These are phyloP conservation scores for Solanum lycopersicoides DNA, from an alignment of 257 asterid species.

Conservation along the genomic window DNA sequence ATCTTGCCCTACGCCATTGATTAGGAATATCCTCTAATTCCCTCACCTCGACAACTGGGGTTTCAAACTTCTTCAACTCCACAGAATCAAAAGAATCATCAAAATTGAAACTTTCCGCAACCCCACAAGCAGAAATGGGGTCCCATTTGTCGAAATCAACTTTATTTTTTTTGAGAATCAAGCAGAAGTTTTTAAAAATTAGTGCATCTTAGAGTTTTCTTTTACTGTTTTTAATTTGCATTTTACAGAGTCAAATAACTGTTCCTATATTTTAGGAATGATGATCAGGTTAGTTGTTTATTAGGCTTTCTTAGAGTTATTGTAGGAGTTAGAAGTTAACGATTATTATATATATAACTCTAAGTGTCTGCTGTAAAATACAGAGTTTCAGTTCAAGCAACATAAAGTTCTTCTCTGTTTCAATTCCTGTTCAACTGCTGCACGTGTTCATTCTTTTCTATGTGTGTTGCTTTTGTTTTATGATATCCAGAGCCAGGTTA, in stretches of 20 bases:
- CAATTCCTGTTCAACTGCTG: too few relatives aligned
- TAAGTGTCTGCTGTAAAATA: too few relatives aligned
- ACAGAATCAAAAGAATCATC: slow-evolving; percentile 42
- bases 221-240: too few relatives aligned
- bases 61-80: slow-evolving; percentile 26
- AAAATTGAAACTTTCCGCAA: slow-evolving; percentile 26
- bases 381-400: not conserved
- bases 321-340: too few relatives aligned
- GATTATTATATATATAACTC: too few relatives aligned
- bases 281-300: too few relatives aligned
- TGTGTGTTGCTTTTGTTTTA: not conserved
- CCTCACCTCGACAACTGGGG: slow-evolving; percentile 56
- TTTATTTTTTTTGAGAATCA: not conserved
- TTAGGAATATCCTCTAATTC: slow-evolving; percentile 87
- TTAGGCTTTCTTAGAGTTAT: too few relatives aligned
- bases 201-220: too few relatives aligned
- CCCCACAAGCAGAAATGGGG: slow-evolving; percentile 5
- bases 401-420: not conserved
- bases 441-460: not conserved
- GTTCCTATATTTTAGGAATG: too few relatives aligned
- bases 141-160: slow-evolving; percentile 4
- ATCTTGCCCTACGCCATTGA: slow-evolving; percentile 82
- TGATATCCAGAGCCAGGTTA: not conserved
- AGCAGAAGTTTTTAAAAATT: too few relatives aligned
- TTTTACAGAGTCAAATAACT: too few relatives aligned